A percentile compares a stretch with the other conserved stretches of the same genome.
Evolutionary conservation across 1,284 basidiomycete species (phyloP).

Genomic region (Fomitopsis schrenkii): DNA sequence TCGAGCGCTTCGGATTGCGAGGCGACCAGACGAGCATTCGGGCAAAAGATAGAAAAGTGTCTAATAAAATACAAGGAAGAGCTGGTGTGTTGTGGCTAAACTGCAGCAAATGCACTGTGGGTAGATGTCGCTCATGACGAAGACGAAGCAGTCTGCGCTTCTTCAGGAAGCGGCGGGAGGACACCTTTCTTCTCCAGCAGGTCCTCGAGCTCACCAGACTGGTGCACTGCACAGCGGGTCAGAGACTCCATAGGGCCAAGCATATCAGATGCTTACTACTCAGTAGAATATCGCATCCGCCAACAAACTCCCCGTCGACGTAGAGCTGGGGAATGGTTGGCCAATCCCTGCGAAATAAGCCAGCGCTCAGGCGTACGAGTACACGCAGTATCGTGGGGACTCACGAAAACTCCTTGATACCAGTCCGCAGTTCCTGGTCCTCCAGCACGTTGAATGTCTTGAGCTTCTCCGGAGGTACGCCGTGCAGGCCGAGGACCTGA

Average conservation of each 20-base stretch:
- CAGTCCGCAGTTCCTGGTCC: constrained; percentile 77
- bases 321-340: constrained; percentile 98
- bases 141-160: constrained; percentile 2
- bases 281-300: constrained; percentile 94
- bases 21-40: background rate
- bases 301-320: constrained; percentile 92
- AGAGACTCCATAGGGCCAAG: background rate
- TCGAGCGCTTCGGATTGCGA: background rate
- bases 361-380: background rate
- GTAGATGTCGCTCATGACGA: background rate
- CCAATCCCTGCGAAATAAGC: constrained; percentile 70
- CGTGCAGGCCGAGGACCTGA: constrained; percentile 88
- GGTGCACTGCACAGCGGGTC: constrained; percentile 69
- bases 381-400: constrained; percentile 22
- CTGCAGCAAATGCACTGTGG: background rate
- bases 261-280: constrained; percentile 62
- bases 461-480: constrained; percentile 76
- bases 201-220: constrained; percentile 89
- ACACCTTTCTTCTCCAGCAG: constrained; percentile 75
- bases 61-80: background rate
- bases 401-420: constrained; percentile 96
- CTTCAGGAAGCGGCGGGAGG: constrained; percentile 38
- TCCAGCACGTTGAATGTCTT: constrained; percentile 89
- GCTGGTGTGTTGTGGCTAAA: background rate
- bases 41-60: background rate